These are phyloP conservation scores for Caloboletus firmus DNA, from an alignment of 1,284 basidiomycete genomes.

Conservation along the genomic window DNA sequence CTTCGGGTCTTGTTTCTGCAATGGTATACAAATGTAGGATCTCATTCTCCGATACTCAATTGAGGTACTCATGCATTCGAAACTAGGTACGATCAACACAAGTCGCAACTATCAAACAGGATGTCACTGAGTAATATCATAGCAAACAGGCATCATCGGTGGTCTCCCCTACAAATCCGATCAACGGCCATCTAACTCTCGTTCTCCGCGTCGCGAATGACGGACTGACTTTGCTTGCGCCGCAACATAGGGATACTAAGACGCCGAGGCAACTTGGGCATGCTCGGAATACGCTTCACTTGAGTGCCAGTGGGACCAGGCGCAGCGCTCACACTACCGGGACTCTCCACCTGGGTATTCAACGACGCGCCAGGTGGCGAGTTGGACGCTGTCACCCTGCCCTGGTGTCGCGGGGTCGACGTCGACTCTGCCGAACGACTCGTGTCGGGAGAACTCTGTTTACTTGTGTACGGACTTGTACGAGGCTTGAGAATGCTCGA, in stretches of 20 bases:
- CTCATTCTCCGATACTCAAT: too few relatives aligned
- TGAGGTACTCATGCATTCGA: not conserved
- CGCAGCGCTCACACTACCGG: not conserved
- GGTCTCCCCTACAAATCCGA: not conserved
- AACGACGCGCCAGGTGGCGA: slow-evolving; percentile 13
- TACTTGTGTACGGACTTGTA: not conserved
- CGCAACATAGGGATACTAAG: slow-evolving; percentile 33
- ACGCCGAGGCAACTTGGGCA: slow-evolving; percentile 29
- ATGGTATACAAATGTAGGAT: too few relatives aligned
- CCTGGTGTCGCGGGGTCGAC: slow-evolving; percentile 10
- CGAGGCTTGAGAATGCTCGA: slow-evolving; percentile 23
- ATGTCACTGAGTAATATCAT: not conserved
- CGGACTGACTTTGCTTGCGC: slow-evolving; percentile 27
- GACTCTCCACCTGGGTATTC: not conserved
- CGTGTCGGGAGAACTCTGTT: slow-evolving; percentile 3
- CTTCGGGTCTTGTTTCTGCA: too few relatives aligned
- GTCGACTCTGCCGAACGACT: not conserved
- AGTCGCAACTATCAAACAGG: not conserved
- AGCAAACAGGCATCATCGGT: not conserved
- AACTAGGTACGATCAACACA: not conserved
- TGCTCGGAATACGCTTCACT: slow-evolving; percentile 21
- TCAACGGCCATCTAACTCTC: not conserved
- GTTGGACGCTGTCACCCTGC: slow-evolving; percentile 25
- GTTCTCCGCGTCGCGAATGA: slow-evolving; percentile 1
- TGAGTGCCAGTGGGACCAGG: not conserved